Evolutionary conservation across 2,329 filamentous ascomycete genomes (phyloP).

Genomic region (Cyclaneusma minus): DNA sequence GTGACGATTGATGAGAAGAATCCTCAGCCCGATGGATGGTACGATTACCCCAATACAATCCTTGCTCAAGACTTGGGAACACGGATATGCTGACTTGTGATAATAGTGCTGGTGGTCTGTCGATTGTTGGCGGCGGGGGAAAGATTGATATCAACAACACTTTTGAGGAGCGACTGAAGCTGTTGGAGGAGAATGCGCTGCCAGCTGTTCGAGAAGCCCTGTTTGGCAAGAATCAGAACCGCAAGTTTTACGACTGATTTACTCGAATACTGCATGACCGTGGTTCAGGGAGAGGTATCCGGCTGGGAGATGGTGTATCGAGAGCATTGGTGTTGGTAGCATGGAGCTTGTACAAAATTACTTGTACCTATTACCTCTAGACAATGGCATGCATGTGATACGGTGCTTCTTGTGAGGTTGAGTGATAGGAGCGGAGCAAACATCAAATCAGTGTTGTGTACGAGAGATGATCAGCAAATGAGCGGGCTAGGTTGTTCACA

Average conservation of each 20-base stretch:
- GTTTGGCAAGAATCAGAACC: conserved; percentile 89
- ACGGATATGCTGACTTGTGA: conserved; percentile 5
- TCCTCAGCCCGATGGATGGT: conserved; percentile 70
- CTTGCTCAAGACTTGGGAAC: conserved; percentile 1
- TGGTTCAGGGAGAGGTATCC: no score
- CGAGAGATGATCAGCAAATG: no score
- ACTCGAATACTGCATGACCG: no score
- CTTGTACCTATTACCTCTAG: no score
- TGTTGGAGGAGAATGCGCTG: conserved; percentile 73
- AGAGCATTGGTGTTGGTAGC: no score
- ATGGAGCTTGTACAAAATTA: no score
- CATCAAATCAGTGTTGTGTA: no score
- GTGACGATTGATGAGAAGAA: conserved; percentile 66
- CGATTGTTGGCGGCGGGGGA: conserved; percentile 66
- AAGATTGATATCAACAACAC: conserved; percentile 99
- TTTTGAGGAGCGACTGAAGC: conserved; percentile 74
- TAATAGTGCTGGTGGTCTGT: conserved; percentile 64
- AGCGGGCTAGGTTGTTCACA: no score
- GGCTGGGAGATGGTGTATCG: no score
- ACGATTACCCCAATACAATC: conserved; percentile 25
- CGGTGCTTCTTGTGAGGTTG: no score
- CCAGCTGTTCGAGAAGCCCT: conserved; percentile 73
- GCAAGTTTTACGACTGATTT: conserved; percentile 83
- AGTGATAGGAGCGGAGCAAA: no score
- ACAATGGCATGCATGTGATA: no score